These are phyloP conservation scores for Colletotrichum euphorbiae DNA, from an alignment of 2,329 filamentous ascomycete genomes.

Conservation along the genomic window DNA sequence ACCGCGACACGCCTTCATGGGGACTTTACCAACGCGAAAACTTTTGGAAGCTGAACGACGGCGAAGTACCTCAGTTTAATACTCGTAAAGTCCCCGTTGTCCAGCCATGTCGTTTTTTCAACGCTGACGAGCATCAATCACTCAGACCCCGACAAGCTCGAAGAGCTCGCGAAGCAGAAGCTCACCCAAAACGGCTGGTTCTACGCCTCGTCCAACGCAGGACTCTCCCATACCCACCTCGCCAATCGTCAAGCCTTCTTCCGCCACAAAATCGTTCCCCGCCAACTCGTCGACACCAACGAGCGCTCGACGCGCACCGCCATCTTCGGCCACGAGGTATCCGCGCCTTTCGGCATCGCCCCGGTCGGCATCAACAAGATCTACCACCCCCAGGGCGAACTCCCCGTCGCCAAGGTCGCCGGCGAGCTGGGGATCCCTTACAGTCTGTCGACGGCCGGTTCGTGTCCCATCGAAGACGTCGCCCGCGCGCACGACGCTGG, in stretches of 20 bases:
- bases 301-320: slow-evolving; percentile 65
- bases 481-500: slow-evolving; percentile 62
- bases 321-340: slow-evolving; percentile 70
- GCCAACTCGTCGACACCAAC: slow-evolving; percentile 70
- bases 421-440: slow-evolving; percentile 70
- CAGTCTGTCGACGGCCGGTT: slow-evolving; percentile 68
- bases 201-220: slow-evolving; percentile 69
- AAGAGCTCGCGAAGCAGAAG: slow-evolving; percentile 66
- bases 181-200: slow-evolving; percentile 69
- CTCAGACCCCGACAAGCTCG: slow-evolving; percentile 68
- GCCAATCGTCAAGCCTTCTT: slow-evolving; percentile 74
- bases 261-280: slow-evolving; percentile 71
- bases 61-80: slow-evolving; percentile 43
- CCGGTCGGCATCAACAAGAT: slow-evolving; percentile 76
- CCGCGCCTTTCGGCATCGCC: slow-evolving; percentile 72
- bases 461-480: slow-evolving; percentile 67
- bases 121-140: neutral
- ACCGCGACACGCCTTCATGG: slow-evolving; percentile 44
- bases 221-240: slow-evolving; percentile 62
- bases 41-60: slow-evolving; percentile 45
- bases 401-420: slow-evolving; percentile 69
- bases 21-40: slow-evolving; percentile 45
- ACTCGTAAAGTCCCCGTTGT: slow-evolving; percentile 38
- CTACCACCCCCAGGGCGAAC: slow-evolving; percentile 68
- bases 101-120: neutral